Evolutionary conservation across 2,329 filamentous ascomycete species (phyloP).

Genomic region (Hypoxylon sp.): DNA sequence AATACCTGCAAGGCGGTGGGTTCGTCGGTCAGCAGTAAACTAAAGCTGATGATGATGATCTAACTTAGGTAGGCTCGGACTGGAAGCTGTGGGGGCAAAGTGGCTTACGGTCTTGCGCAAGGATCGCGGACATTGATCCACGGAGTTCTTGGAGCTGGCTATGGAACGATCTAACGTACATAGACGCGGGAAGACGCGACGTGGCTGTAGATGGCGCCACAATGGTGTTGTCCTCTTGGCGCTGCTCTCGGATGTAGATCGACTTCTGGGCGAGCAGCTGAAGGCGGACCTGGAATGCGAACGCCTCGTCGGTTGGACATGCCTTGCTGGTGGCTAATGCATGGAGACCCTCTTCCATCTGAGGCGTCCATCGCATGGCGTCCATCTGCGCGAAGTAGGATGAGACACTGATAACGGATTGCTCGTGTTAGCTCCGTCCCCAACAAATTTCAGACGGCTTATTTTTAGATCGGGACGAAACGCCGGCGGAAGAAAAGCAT

Average conservation of each 20-base stretch:
- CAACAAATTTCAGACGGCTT: not conserved
- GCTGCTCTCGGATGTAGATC: slow-evolving; percentile 48
- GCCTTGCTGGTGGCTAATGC: slow-evolving; percentile 45
- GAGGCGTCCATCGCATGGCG: slow-evolving; percentile 53
- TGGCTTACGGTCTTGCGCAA: slow-evolving; percentile 39
- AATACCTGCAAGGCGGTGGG: slow-evolving; percentile 35
- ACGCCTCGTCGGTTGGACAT: slow-evolving; percentile 47
- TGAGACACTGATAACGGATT: slow-evolving; percentile 43
- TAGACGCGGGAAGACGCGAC: slow-evolving; percentile 31
- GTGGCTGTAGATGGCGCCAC: slow-evolving; percentile 10
- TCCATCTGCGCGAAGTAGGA: slow-evolving; percentile 52
- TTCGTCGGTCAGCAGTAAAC: slow-evolving; percentile 25
- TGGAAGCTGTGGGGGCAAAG: not conserved
- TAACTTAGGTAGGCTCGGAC: not conserved
- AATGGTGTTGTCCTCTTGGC: slow-evolving; percentile 41
- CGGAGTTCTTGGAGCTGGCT: slow-evolving; percentile 50
- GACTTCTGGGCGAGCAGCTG: slow-evolving; percentile 52
- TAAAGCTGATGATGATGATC: not conserved
- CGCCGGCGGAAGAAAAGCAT: not conserved
- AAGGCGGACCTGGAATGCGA: slow-evolving; percentile 53
- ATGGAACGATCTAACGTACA: slow-evolving; percentile 50
- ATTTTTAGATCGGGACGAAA: not conserved
- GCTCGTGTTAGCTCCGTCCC: not conserved
- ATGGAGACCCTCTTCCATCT: slow-evolving; percentile 54
- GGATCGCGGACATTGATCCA: slow-evolving; percentile 43